Percentiles rank a stretch among this genome's conserved stretches.
phyloP scores from a whole-genome alignment of 2,329 filamentous ascomycete genomes.

The Geosmithia flava region DNA sequence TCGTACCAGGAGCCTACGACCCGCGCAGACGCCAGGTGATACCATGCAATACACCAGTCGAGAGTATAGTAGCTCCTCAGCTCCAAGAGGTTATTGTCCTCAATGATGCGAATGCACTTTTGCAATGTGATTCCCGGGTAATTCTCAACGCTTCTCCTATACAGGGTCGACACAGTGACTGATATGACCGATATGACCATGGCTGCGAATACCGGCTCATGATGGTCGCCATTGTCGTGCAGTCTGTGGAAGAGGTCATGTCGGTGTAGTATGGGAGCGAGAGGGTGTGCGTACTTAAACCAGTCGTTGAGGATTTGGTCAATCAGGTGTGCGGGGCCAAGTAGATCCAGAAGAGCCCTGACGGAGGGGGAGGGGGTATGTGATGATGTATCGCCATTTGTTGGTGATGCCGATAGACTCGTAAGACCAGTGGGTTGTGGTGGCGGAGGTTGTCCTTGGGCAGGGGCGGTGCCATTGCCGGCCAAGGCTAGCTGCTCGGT shows the following conservation, averaged over 20 bases:
- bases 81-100: slow-evolving; percentile 12
- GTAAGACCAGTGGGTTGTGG: background rate
- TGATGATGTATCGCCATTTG: background rate
- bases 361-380: background rate
- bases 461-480: background rate
- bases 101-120: slow-evolving; percentile 15
- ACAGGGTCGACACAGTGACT: slow-evolving; percentile 18
- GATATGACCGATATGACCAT: slow-evolving; percentile 21
- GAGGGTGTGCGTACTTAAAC: slow-evolving; percentile 21
- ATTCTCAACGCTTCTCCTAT: slow-evolving; percentile 7
- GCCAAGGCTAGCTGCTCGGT: background rate
- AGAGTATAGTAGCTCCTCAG: slow-evolving; percentile 11
- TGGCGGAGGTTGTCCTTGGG: background rate
- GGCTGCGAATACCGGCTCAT: slow-evolving; percentile 15
- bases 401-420: background rate
- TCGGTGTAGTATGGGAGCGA: slow-evolving; percentile 19
- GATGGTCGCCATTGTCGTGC: slow-evolving; percentile 9
- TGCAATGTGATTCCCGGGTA: slow-evolving; percentile 14
- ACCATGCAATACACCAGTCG: slow-evolving; percentile 22
- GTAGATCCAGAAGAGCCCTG: background rate
- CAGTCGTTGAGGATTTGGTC: slow-evolving; percentile 15
- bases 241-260: slow-evolving; percentile 16
- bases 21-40: slow-evolving; percentile 17
- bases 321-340: background rate
- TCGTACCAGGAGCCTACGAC: slow-evolving; percentile 5